Evolutionary conservation across 2,329 filamentous ascomycete genomes (phyloP), one percentile per base, ranked within the genome.

Genomic region (Cadophora luteo-olivacea): DNA sequence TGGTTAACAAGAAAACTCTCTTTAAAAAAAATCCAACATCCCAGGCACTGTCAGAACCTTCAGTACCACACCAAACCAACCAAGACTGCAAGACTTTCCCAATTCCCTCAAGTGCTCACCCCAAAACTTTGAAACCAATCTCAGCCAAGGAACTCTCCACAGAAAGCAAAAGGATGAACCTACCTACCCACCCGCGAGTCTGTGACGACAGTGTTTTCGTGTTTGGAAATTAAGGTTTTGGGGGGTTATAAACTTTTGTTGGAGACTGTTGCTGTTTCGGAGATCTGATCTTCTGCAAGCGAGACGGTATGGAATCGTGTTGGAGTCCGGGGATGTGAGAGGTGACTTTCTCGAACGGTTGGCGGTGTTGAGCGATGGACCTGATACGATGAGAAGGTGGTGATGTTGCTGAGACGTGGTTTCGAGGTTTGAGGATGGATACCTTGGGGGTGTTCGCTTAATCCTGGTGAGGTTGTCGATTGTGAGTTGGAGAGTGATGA

Each of bases 81-180:
- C 41, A 19, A 45, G 41, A 11, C 41, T 45, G 16, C 41, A 45
- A 45, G 14, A 11, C 41, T 19, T 45, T 45, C 41, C 45, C 19
- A 22, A 22, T 3, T 49, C 19, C 1, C 4, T 16, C 14, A 45
- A 45, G 41, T 14, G 41, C 1, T 45, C 36, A 19, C 2, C 7
- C 41, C 6, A 45, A 19, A 45, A 14, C 14, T 6, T 5, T 19
- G 41, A 16, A 45, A 52, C 8, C 24, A 1, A 29, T 29, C 7
- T 11, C 52, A 55, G 52, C 52, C 29, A 55, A 55, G 52, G 25
- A 55, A 55, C 52, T 55, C 29, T 55, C 52, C 29, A 16, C 52
- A 55, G 6, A 32, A 32, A 12, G 14, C 25, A 16, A 55, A 33
- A 33, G 52, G 25, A 29, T n/a, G 25, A n/a, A 55, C 16, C 52